phyloP scores from a whole-genome alignment of 2,329 filamentous ascomycete species.

The Colletotrichum nymphaeae region DNA sequence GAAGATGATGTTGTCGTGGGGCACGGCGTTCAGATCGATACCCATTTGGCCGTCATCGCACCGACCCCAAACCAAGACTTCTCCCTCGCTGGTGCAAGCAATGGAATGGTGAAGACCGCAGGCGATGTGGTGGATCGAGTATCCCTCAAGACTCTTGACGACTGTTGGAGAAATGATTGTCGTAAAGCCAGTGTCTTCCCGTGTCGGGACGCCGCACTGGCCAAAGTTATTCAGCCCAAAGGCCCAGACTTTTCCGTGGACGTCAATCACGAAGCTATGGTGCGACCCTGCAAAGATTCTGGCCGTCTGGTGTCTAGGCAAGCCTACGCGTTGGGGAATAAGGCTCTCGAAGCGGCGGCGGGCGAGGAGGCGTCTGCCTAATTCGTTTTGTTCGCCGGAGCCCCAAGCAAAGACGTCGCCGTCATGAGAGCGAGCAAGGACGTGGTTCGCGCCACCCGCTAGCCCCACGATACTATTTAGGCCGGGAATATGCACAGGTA shows the following conservation, averaged over 20 bases:
- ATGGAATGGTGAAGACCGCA: conserved; percentile 76
- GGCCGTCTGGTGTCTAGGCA: conserved; percentile 47
- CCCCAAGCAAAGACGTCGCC: conserved; percentile 68
- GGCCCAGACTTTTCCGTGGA: conserved; percentile 71
- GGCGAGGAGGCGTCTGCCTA: conserved; percentile 58
- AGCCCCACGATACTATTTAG: conserved; percentile 64
- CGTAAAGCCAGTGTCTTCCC: conserved; percentile 30
- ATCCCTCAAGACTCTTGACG: conserved; percentile 64
- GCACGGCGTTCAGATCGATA: conserved; percentile 62
- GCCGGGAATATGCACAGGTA: conserved; percentile 58
- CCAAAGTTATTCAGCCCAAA: conserved; percentile 81
- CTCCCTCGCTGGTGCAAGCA: conserved; percentile 52
- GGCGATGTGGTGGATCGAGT: conserved; percentile 66
- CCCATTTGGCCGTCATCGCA: conserved; percentile 66
- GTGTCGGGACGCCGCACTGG: conserved; percentile 68
- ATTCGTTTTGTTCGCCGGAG: conserved; percentile 60
- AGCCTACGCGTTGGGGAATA: conserved; percentile 50
- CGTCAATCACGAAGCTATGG: conserved; percentile 76
- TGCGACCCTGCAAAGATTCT: conserved; percentile 67
- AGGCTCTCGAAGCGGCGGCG: conserved; percentile 61
- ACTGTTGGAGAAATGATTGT: conserved; percentile 64
- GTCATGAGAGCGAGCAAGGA: conserved; percentile 63
- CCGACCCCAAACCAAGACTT: conserved; percentile 60
- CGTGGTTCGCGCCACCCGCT: conserved; percentile 67
- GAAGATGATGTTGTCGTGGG: conserved; percentile 66